Conservation (phyloP, 2,329 filamentous ascomycete species). For the Saccharata proteae region DNA sequence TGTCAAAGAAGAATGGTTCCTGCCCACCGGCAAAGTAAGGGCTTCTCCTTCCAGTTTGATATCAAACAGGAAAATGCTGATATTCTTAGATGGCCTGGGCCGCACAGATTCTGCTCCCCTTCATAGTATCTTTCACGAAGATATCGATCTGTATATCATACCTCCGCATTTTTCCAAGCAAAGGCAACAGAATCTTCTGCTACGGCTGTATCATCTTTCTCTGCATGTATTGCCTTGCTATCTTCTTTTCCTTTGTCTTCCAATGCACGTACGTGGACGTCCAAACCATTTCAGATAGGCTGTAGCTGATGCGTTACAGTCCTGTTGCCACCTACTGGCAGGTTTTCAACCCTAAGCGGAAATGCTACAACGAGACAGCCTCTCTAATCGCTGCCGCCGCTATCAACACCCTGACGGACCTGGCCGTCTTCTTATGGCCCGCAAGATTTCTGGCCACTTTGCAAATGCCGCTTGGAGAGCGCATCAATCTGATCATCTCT, state of each 20-base stretch:
- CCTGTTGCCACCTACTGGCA: constrained; percentile 5
- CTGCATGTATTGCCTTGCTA: constrained; percentile 10
- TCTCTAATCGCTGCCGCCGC: constrained; percentile 10
- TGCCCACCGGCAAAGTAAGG: constrained; percentile 10
- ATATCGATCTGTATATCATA: constrained; percentile 18
- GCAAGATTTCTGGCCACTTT: constrained; percentile 13
- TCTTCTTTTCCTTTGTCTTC: constrained; percentile 17
- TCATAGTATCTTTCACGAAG: constrained; percentile 16
- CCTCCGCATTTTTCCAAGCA: constrained; percentile 18
- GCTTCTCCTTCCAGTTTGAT: background rate
- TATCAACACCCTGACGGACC: constrained; percentile 12
- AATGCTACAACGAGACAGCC: constrained; percentile 9
- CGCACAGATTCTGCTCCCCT: constrained; percentile 12
- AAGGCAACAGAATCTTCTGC: constrained; percentile 18
- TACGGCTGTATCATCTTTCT: constrained; percentile 15
- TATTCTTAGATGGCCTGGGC: constrained; percentile 1
- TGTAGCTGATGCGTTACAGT: constrained; percentile 6
- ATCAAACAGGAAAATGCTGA: background rate
- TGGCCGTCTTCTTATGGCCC: constrained; percentile 13
- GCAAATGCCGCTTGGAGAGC: constrained; percentile 11
- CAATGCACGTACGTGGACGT: constrained; percentile 18
- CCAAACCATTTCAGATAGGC: too few relatives aligned
- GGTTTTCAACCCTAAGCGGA: background rate
- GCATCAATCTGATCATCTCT: constrained; percentile 9
- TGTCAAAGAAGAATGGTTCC: background rate